Base-by-base conservation (phyloP, 768 basidiomycete genomes). In the Trametes sanguinea region DNA sequence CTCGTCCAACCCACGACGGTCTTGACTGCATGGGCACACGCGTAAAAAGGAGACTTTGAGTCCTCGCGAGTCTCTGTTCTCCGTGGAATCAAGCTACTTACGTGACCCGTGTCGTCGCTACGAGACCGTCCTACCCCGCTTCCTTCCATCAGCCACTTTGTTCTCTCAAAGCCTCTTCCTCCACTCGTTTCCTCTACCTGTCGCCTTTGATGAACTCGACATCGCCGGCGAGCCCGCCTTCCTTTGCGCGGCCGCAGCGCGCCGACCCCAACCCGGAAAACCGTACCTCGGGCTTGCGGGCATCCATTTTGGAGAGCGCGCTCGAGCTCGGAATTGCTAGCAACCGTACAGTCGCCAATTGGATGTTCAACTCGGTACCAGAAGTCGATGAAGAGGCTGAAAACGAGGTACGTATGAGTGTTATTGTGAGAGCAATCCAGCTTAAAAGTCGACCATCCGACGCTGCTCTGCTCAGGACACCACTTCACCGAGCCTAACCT, bases 261-360 rank as follows among this genome's bases (percentile, higher is more conserved):
- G 52, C 39, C n/a, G 53, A 57, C 53, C 54, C 46, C 54, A 55
- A 57, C 27, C n/a, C 59, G 9, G 70, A 70, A 40, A 65, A 65
- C 58, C 83, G 86, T 43, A 78, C 85, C 68, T 87, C 87, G 0
- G 71, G 81, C 13, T 76, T 90, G 17, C 82, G 89, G 14, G 88
- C 89, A 1, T 90, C 88, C 14, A 88, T 91, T 27, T 81, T 90
- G 43, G 88, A 91, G 68, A 86, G 80, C 6, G 89, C 89, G 6
- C 78, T 90, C 42, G 77, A 88, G 69, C 81, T 91, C 11, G 89
- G 89, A 3, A 70, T 90, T 17, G 81, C 82, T 35, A 79, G 74
- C 37, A 88, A 82, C 63, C 76, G 80, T 16, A 78, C 83, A 30
- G 83, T 90, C 17, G 81, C 87, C 5, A 77, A 86, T 62, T 89